Evolutionary conservation across 768 basidiomycete genomes (phyloP).

Genomic region (Hypsizygus marmoreus): DNA sequence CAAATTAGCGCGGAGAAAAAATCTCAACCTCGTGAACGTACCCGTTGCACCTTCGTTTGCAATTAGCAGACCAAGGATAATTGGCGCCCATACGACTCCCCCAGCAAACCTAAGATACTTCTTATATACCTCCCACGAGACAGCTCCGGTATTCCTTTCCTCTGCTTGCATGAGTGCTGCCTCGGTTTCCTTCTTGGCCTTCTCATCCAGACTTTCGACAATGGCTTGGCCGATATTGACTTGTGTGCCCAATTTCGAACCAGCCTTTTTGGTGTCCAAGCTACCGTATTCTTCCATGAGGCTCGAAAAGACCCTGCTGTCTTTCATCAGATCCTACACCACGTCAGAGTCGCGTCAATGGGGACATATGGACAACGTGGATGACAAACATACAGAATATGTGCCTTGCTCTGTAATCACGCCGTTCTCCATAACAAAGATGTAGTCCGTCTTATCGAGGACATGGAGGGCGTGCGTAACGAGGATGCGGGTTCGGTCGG

Average conservation of each 20-base stretch:
- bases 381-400: slow-evolving; percentile 40
- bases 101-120: slow-evolving; percentile 52
- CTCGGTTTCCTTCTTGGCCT: slow-evolving; percentile 28
- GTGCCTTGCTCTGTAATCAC: slow-evolving; percentile 64
- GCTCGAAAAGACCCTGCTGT: slow-evolving; percentile 44
- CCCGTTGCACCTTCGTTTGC: slow-evolving; percentile 54
- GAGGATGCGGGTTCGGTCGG: slow-evolving; percentile 56
- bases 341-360: background rate
- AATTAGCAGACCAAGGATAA: slow-evolving; percentile 45
- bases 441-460: slow-evolving; percentile 60
- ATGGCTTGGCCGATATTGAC: slow-evolving; percentile 2
- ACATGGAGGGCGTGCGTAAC: slow-evolving; percentile 64
- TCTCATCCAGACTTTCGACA: slow-evolving; percentile 7
- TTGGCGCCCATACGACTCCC: slow-evolving; percentile 47
- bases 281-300: slow-evolving; percentile 61
- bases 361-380: slow-evolving; percentile 2
- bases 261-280: slow-evolving; percentile 36
- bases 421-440: slow-evolving; percentile 64
- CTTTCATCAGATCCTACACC: slow-evolving; percentile 45
- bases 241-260: slow-evolving; percentile 18
- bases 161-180: slow-evolving; percentile 51
- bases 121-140: slow-evolving; percentile 48
- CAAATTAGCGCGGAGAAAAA: background rate
- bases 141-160: slow-evolving; percentile 57
- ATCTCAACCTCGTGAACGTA: too few relatives aligned